These are phyloP conservation scores for Aspergillus indologenus DNA, from an alignment of 495 filamentous ascomycete genomes.

Conservation along the genomic window DNA sequence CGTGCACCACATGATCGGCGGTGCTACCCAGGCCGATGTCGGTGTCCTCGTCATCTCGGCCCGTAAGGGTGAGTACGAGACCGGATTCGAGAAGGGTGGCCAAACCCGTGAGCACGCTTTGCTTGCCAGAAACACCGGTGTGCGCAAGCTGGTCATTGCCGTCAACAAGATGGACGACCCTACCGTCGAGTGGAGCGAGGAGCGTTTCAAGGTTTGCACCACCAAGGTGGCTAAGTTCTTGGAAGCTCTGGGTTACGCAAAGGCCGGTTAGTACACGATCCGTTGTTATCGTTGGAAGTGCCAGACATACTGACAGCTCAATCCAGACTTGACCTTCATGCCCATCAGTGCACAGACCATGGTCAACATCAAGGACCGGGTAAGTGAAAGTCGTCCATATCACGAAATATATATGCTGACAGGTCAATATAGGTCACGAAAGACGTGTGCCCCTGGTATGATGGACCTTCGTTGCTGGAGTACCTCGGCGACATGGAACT, in stretches of 20 bases:
- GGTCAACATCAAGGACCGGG: constrained; percentile 80
- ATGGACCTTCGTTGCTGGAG: constrained; percentile 91
- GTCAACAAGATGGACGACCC: constrained; percentile 99
- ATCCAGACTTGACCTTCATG: constrained; percentile 81
- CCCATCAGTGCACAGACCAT: constrained; percentile 88
- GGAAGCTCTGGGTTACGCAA: constrained; percentile 89
- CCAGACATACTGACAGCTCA: neutral
- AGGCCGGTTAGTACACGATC: constrained; percentile 41
- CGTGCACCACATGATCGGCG: constrained; percentile 94
- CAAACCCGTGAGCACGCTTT: constrained; percentile 97
- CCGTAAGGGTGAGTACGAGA: constrained; percentile 98
- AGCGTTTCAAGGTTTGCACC: constrained; percentile 87
- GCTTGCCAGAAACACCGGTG: constrained; percentile 95
- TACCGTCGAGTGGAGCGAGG: constrained; percentile 92
- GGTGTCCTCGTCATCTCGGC: constrained; percentile 95
- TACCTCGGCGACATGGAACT: constrained; percentile 88
- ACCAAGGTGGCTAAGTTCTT: constrained; percentile 85
- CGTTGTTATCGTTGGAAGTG: neutral
- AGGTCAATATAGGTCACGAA: neutral
- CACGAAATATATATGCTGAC: neutral
- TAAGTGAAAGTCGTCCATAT: constrained; percentile 50
- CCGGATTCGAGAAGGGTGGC: constrained; percentile 98
- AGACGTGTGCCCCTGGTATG: constrained; percentile 75
- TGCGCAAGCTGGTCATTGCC: constrained; percentile 87
- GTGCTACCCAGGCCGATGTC: constrained; percentile 93